Conservation (phyloP, 2,329 filamentous ascomycete genomes). For the Coniella vitis region DNA sequence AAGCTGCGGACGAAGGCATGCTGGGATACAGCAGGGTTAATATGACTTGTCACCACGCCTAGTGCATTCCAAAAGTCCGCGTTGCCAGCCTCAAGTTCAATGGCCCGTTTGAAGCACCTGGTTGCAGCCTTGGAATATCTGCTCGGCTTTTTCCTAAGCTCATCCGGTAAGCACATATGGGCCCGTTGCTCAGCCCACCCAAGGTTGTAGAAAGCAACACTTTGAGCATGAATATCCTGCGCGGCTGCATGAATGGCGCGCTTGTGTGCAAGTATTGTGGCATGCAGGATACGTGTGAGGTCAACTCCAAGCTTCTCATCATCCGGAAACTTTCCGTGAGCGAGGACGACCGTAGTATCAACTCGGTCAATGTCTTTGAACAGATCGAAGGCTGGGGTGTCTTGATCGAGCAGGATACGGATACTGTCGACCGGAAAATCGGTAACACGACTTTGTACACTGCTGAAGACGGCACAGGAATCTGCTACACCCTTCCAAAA, state of each 20-base stretch:
- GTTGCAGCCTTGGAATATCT: slow-evolving; percentile 75
- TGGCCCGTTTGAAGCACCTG: slow-evolving; percentile 88
- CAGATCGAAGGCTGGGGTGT: slow-evolving; percentile 48
- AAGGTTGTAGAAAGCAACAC: slow-evolving; percentile 94
- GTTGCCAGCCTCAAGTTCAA: slow-evolving; percentile 91
- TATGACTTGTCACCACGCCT: slow-evolving; percentile 78
- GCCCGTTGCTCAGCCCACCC: slow-evolving; percentile 89
- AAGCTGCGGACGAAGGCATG: slow-evolving; percentile 89
- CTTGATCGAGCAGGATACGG: slow-evolving; percentile 49
- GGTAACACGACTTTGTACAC: slow-evolving; percentile 59
- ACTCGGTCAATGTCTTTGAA: slow-evolving; percentile 65
- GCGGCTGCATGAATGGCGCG: slow-evolving; percentile 68
- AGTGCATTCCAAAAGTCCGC: slow-evolving; percentile 96
- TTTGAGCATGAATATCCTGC: slow-evolving; percentile 76
- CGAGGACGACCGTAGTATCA: slow-evolving; percentile 36
- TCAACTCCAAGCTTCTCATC: slow-evolving; percentile 42
- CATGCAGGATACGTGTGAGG: slow-evolving; percentile 56
- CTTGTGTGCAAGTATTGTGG: slow-evolving; percentile 80
- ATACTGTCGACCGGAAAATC: slow-evolving; percentile 57
- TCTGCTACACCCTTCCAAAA: slow-evolving; percentile 92
- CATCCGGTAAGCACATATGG: slow-evolving; percentile 56
- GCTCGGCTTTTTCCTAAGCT: slow-evolving; percentile 50
- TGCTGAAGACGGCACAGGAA: slow-evolving; percentile 77
- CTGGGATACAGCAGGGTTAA: slow-evolving; percentile 83
- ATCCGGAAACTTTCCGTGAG: slow-evolving; percentile 37